These are phyloP conservation scores for Rhizopus delemar DNA, from an alignment of 371 early-diverging fungal species.

Conservation along the genomic window DNA sequence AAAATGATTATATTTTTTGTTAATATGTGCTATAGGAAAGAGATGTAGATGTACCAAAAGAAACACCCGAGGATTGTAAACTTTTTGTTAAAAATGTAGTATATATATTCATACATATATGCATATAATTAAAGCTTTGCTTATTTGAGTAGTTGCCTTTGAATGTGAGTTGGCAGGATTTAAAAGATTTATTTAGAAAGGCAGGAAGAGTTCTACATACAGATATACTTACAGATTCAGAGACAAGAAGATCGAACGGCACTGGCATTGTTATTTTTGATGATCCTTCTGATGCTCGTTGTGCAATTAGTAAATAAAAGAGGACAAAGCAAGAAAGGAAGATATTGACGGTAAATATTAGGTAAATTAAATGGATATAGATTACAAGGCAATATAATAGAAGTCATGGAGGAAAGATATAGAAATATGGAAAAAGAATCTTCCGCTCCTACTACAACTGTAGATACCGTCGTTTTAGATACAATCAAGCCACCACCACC, in stretches of 20 bases:
- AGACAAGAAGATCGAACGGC: conserved; percentile 65
- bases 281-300: conserved; percentile 66
- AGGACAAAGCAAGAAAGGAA: not conserved
- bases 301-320: conserved; percentile 59
- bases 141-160: conserved; percentile 62
- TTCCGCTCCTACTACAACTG: conserved; percentile 4
- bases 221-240: conserved; percentile 69
- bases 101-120: not conserved
- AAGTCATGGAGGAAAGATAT: conserved; percentile 75
- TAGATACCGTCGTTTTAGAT: conserved; percentile 4
- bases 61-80: conserved; percentile 57
- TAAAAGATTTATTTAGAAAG: conserved; percentile 80
- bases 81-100: conserved; percentile 72
- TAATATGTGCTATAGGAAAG: conserved; percentile 47
- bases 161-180: conserved; percentile 78
- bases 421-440: conserved; percentile 13
- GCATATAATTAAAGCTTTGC: not conserved
- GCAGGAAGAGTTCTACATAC: conserved; percentile 74
- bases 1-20: not conserved
- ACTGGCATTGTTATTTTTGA: conserved; percentile 76
- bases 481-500: conserved; percentile 5
- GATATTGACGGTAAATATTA: conserved; percentile 15
- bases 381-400: conserved; percentile 73
- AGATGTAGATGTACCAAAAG: conserved; percentile 53
- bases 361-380: conserved; percentile 76